A percentile compares a stretch with the other conserved stretches of the same genome.
Evolutionary conservation across 345 rosid species (phyloP).

Genomic region (Eucalyptus sideroxylon): DNA sequence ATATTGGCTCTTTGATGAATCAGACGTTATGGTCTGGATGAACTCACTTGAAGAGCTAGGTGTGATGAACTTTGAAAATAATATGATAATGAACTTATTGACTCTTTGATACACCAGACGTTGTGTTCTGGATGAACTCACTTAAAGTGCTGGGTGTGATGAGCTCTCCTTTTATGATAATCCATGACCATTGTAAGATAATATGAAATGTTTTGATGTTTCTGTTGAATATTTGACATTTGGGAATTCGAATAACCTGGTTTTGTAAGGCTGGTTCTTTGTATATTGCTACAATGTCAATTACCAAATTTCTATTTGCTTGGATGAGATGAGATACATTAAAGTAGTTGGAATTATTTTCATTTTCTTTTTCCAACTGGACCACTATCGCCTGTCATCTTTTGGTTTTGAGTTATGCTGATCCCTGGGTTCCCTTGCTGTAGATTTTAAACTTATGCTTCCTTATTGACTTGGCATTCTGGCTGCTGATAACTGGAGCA

Average conservation of each 20-base stretch:
- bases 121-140: not conserved
- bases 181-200: not conserved
- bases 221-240: not conserved
- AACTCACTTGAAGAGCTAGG: not conserved
- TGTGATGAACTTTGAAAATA: not conserved
- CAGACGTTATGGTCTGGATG: not conserved
- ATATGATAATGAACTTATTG: not conserved
- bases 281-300: not conserved
- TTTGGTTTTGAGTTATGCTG: not conserved
- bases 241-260: not conserved
- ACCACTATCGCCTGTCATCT: not conserved
- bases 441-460: not conserved
- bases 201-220: not conserved
- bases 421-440: not conserved
- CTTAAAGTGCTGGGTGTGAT: not conserved
- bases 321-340: not conserved
- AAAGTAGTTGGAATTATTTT: not conserved
- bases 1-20: not conserved
- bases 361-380: not conserved
- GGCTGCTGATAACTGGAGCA: not conserved
- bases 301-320: not conserved
- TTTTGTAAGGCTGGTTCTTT: not conserved
- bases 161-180: not conserved
- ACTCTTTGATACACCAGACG: not conserved
- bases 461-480: not conserved